Conservation (phyloP, 768 basidiomycete genomes). For the Crassisporium funariophilum region DNA sequence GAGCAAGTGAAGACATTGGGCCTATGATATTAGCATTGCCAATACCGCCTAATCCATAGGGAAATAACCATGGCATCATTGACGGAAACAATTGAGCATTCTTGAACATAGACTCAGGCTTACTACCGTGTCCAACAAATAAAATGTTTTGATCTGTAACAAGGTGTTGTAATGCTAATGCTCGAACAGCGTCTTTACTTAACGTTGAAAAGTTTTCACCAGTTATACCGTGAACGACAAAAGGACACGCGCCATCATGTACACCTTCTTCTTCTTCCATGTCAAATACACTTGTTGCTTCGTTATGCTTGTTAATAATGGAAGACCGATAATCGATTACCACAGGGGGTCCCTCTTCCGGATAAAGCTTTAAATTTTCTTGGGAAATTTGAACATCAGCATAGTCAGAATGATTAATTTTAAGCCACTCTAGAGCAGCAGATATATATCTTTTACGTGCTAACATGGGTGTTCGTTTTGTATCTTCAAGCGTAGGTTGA, state of each 20-base stretch:
- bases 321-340: constrained; percentile 22
- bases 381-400: constrained; percentile 29
- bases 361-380: constrained; percentile 25
- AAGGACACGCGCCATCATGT: constrained; percentile 32
- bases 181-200: constrained; percentile 12
- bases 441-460: constrained; percentile 4
- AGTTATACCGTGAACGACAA: constrained; percentile 39
- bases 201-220: constrained; percentile 22
- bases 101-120: constrained; percentile 25
- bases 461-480: constrained; percentile 26
- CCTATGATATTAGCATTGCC: constrained; percentile 14
- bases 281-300: constrained; percentile 10
- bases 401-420: constrained; percentile 28
- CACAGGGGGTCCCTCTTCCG: constrained; percentile 21
- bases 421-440: constrained; percentile 9
- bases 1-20: constrained; percentile 15
- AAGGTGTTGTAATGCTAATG: constrained; percentile 27
- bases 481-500: constrained; percentile 12
- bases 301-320: constrained; percentile 3
- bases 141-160: constrained; percentile 24
- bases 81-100: constrained; percentile 37
- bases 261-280: constrained; percentile 23
- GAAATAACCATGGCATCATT: constrained; percentile 43
- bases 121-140: constrained; percentile 23
- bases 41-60: constrained; percentile 36